Evolutionary conservation across 108 stramenopile species (phyloP).

Genomic region (Cylindrotheca closterium): DNA sequence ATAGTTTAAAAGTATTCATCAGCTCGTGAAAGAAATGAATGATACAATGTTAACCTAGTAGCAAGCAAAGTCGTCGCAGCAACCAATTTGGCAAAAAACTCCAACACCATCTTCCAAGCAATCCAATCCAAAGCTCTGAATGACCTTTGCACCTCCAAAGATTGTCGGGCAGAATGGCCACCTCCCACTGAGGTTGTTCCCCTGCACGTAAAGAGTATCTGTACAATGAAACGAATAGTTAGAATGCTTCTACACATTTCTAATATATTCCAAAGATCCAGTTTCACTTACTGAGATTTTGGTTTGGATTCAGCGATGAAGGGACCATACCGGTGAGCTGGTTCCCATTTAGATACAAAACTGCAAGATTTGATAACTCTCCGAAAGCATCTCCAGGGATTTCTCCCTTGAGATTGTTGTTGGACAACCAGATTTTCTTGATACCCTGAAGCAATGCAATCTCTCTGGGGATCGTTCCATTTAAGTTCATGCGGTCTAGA

Average conservation of each 20-base stretch:
- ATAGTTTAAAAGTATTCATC: too few species aligned
- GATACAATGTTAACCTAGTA: too few species aligned
- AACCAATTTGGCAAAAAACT: slow-evolving; percentile 22
- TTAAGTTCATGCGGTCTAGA: slow-evolving; percentile 29
- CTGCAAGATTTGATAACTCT: slow-evolving; percentile 21
- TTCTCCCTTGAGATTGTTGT: slow-evolving; percentile 17
- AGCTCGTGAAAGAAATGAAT: too few species aligned
- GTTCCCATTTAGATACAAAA: slow-evolving; percentile 44
- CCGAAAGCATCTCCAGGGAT: slow-evolving; percentile 23
- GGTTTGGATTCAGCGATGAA: slow-evolving; percentile 20
- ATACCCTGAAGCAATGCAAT: slow-evolving; percentile 19
- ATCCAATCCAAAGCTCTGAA: slow-evolving; percentile 34
- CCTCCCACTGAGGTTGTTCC: slow-evolving; percentile 37
- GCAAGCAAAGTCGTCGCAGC: slow-evolving; percentile 4
- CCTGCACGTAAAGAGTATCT: slow-evolving; percentile 40
- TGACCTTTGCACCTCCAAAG: slow-evolving; percentile 1
- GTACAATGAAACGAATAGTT: too few species aligned
- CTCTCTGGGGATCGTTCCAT: slow-evolving; percentile 30
- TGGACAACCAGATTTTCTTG: slow-evolving; percentile 11
- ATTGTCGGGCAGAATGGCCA: slow-evolving; percentile 39
- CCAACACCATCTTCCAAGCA: slow-evolving; percentile 17
- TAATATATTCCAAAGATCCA: too few species aligned
- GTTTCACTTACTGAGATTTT: slow-evolving; percentile 36
- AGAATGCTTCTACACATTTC: too few species aligned
- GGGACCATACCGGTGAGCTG: slow-evolving; percentile 40